Evolutionary conservation across 2,329 filamentous ascomycete species (phyloP), one percentile per base, ranked within the genome.

Genomic region (Chaetomiaceae sp.): DNA sequence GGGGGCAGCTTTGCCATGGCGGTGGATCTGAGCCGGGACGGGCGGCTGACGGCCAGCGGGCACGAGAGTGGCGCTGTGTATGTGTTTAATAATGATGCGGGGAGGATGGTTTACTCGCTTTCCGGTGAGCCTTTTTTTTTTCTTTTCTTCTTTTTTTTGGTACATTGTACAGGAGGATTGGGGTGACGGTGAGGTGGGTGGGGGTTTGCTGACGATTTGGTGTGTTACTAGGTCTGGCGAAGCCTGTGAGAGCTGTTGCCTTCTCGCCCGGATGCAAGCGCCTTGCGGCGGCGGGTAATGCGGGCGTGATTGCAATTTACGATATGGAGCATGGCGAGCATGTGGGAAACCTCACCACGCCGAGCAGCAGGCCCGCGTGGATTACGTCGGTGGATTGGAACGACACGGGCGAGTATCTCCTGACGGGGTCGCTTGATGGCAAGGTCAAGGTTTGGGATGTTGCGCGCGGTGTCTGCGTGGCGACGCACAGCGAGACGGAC

Each of bases 391-490:
- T 97, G 38, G 90, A 96, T 67, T 99, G 92, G 90, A 97, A 86
- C 68, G 82, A 89, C 65, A 95, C 88, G 4, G 94, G 94, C 43
- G 92, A 97, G 71, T 96, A 89, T 68, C 75, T 99, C 11, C 77
- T 97, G 2, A 95, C 87, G 65, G 89, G 90, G 43, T 84, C 87
- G 1, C 90, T 95, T 68, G 91, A 97, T 66, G 92, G 94, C 33
- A 96, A 95, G 70, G 89, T 88, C 56, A 96, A 96, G 71, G 88
- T 97, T 27, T 99, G 94, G 94, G 92, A 89, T 27, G 81, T 96
- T 54, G 90, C 96, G 63, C 81, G 85, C 30, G 81, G 84, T 52
- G 78, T 79, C 4, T 97, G 94, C 66, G 94, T 99, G 40, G 90
- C 92, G 11, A 99, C 94, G 9, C 90, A 96, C 67, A 91, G 86